These are phyloP conservation scores for Achaetomium macrosporum DNA, from an alignment of 2,329 filamentous ascomycete species.

Conservation along the genomic window DNA sequence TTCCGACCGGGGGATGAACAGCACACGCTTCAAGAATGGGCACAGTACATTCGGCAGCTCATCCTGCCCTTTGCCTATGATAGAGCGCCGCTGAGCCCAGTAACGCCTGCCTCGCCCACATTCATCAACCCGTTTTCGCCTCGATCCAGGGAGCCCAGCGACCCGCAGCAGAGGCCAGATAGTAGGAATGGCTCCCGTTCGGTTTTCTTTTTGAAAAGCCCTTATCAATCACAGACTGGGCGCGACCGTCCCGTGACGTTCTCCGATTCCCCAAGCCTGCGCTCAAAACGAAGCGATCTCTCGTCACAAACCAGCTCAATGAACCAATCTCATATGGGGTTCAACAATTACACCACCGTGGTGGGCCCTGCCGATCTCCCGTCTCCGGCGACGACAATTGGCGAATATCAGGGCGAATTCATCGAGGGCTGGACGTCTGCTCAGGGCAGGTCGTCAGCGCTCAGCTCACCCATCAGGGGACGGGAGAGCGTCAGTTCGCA, in stretches of 20 bases:
- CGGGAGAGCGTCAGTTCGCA: slow-evolving; percentile 52
- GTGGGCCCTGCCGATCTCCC: slow-evolving; percentile 48
- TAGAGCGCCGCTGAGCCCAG: slow-evolving; percentile 41
- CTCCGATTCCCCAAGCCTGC: slow-evolving; percentile 55
- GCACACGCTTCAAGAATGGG: slow-evolving; percentile 54
- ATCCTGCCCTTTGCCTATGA: slow-evolving; percentile 38
- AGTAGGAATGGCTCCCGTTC: slow-evolving; percentile 38
- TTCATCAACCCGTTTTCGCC: slow-evolving; percentile 50
- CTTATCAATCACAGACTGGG: slow-evolving; percentile 43
- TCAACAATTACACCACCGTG: slow-evolving; percentile 45
- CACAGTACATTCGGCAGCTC: slow-evolving; percentile 43
- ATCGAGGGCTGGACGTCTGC: slow-evolving; percentile 57
- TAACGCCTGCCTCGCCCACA: slow-evolving; percentile 48
- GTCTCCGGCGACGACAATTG: slow-evolving; percentile 47
- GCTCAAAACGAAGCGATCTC: slow-evolving; percentile 57
- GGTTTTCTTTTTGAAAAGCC: slow-evolving; percentile 43
- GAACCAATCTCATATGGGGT: slow-evolving; percentile 34
- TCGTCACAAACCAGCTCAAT: slow-evolving; percentile 52
- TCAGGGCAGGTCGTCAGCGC: slow-evolving; percentile 52
- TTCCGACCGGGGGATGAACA: slow-evolving; percentile 53
- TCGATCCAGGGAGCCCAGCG: slow-evolving; percentile 36
- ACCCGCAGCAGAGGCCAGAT: slow-evolving; percentile 38
- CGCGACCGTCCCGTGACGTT: slow-evolving; percentile 48
- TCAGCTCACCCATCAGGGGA: slow-evolving; percentile 51
- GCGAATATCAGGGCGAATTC: slow-evolving; percentile 49